A percentile compares a stretch with the other conserved stretches of the same genome.
phyloP scores from a whole-genome alignment of 306 rosid genomes.

The Dalbergia cochinchinensis region DNA sequence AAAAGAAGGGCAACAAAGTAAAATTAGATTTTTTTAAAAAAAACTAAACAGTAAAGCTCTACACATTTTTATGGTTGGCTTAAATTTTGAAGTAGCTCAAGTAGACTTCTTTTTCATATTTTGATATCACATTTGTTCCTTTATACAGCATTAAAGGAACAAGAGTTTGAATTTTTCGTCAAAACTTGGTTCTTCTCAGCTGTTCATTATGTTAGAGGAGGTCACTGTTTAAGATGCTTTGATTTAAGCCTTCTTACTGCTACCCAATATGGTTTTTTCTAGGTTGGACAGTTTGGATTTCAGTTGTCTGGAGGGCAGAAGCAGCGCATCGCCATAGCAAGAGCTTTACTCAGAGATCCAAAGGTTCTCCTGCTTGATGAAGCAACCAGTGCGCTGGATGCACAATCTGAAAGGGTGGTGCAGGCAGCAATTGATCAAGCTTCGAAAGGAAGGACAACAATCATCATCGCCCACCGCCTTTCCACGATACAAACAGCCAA shows the following conservation, averaged over 20 bases:
- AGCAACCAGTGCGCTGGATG: constrained; percentile 89
- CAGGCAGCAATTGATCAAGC: constrained; percentile 90
- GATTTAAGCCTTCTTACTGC: constrained; percentile 35
- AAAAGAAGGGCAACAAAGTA: not conserved
- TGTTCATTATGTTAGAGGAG: not conserved
- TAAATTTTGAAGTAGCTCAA: constrained; percentile 17
- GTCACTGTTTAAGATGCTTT: not conserved
- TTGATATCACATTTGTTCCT: constrained; percentile 10
- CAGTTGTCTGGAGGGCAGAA: constrained; percentile 94
- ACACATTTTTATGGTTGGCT: constrained; percentile 14
- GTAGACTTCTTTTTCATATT: constrained; percentile 1
- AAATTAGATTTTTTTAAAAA: constrained; percentile 8
- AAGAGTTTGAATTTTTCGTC: not conserved
- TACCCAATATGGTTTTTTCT: constrained; percentile 38
- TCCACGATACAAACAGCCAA: constrained; percentile 71
- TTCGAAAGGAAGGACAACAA: constrained; percentile 86
- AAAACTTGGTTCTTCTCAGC: not conserved
- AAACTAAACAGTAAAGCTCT: not conserved
- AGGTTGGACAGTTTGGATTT: constrained; percentile 90
- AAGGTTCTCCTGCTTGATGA: constrained; percentile 89
- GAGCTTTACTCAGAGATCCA: constrained; percentile 88
- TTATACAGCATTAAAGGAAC: not conserved
- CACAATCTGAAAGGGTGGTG: constrained; percentile 81
- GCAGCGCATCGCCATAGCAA: constrained; percentile 87
- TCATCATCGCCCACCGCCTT: constrained; percentile 80